Evolutionary conservation across 495 filamentous ascomycete species (phyloP).

Genomic region (Alectoria sarmentosa): DNA sequence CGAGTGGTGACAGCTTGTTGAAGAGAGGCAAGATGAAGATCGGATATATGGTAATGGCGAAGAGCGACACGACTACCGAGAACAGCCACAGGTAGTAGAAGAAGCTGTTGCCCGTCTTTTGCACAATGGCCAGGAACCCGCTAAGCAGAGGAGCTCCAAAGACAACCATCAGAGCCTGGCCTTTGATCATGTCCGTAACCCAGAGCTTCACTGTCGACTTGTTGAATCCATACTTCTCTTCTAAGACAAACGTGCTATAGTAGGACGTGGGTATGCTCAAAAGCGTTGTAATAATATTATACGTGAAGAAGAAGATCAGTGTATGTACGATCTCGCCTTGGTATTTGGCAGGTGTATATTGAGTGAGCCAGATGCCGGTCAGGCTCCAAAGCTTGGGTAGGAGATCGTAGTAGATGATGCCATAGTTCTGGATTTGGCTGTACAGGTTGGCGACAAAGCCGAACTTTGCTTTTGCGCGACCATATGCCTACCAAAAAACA

Average conservation of each 20-base stretch:
- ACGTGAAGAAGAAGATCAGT: conserved; percentile 83
- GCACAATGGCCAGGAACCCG: conserved; percentile 83
- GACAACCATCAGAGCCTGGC: conserved; percentile 69
- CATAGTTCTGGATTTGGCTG: conserved; percentile 76
- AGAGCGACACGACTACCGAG: conserved; percentile 75
- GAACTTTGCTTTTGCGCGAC: conserved; percentile 90
- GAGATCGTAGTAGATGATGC: conserved; percentile 82
- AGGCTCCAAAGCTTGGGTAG: conserved; percentile 84
- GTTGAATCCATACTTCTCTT: conserved; percentile 98
- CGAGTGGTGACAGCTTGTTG: conserved; percentile 93
- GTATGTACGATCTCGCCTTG: conserved; percentile 91
- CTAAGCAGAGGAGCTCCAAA: conserved; percentile 81
- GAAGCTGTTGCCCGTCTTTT: conserved; percentile 85
- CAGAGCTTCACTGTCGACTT: conserved; percentile 90
- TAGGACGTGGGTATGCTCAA: conserved; percentile 74
- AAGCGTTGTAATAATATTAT: conserved; percentile 70
- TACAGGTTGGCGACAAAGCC: conserved; percentile 71
- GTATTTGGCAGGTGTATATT: conserved; percentile 68
- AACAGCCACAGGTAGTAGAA: conserved; percentile 98
- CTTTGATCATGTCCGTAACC: conserved; percentile 87
- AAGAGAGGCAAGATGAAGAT: conserved; percentile 91
- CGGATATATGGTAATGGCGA: conserved; percentile 93
- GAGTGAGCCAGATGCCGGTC: conserved; percentile 64
- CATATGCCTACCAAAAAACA: conserved; percentile 59
- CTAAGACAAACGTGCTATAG: conserved; percentile 90